A percentile compares a stretch with the other conserved stretches of the same genome.
phyloP scores from a whole-genome alignment of 2,329 filamentous ascomycete species.

The Sclerotinia subarctica region DNA sequence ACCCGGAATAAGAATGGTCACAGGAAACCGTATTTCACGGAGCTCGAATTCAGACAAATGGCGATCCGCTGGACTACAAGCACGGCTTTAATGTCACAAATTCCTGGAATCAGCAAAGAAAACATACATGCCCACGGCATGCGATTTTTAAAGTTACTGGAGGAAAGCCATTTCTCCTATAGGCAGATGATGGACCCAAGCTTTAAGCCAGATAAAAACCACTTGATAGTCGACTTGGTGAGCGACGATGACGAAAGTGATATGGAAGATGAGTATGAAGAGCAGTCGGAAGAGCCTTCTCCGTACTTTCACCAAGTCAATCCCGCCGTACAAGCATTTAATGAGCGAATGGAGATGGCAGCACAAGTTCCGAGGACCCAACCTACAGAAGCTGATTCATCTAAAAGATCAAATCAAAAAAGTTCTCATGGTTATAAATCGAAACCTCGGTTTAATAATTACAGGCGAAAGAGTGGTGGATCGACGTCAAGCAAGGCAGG shows the following conservation, averaged over 20 bases:
- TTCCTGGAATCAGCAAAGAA: conserved; percentile 60
- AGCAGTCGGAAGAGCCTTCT: conserved; percentile 10
- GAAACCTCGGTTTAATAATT: background rate
- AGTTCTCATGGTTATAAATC: background rate
- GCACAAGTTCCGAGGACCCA: conserved; percentile 1
- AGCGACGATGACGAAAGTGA: conserved; percentile 31
- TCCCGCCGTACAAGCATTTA: conserved; percentile 19
- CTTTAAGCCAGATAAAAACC: conserved; percentile 35
- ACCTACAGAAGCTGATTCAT: background rate
- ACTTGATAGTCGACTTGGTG: conserved; percentile 52
- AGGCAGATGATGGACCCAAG: conserved; percentile 47
- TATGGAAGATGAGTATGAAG: conserved; percentile 30
- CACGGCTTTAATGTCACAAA: conserved; percentile 58
- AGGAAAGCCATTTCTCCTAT: conserved; percentile 47
- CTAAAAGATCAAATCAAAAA: conserved; percentile 6
- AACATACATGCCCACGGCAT: conserved; percentile 61
- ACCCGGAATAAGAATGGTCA: conserved; percentile 59
- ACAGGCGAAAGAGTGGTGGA: conserved; percentile 12
- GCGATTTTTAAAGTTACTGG: conserved; percentile 58
- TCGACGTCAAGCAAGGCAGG: conserved; percentile 11
- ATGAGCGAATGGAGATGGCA: conserved; percentile 5
- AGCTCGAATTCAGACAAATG: conserved; percentile 69
- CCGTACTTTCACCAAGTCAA: background rate
- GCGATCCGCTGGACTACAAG: conserved; percentile 64
- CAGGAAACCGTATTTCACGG: conserved; percentile 61